Base-by-base conservation (phyloP, 306 rosid species). In the Quercus rubra region DNA sequence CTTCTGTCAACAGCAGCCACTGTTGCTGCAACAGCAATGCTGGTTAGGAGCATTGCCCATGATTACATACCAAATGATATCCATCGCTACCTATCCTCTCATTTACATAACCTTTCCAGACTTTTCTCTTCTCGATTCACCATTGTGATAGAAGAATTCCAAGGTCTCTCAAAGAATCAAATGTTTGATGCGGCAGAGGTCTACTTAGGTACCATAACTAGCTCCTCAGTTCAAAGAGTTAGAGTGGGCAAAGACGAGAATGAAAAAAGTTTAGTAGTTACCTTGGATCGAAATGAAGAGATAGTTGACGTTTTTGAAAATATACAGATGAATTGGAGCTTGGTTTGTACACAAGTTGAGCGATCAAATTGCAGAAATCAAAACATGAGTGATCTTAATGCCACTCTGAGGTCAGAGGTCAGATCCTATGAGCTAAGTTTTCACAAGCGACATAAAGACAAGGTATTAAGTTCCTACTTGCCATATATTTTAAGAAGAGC, bases 151-250 rank as follows among this genome's bases (percentile, higher is more conserved):
- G 85, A 86, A 43, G 87, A 75, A 6, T 49, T 15, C 28, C 55
- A 35, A n/a, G 83, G 85, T 41, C 11, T 71, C 56, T 31, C 74
- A 10, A 35, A 55, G 5, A 72, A 83, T 71, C 79, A 83, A 59
- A 58, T 80, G 2, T 86, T 75, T 78, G 73, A 56, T 59, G 89
- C 82, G 14, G 31, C 79, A 5, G 85, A 80, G 58, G 70, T 55
- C 28, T 86, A 80, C 58, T 76, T 77, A 55, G 63, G 76, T 28
- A 55, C 76, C 10, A 80, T 55, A 69, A 77, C 80, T 75, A 12
- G 76, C 25, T 33, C 63, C 51, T 80, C 70, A 0, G 15, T 80
- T 0, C 35, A 69, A 15, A 33, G 78, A 5, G 75, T 82, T 27
- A 86, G 77, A 55, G 86, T 72, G 5, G 73, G 75, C 73, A 77